Evolutionary conservation across 106 monocot genomes (phyloP).

Genomic region (Phalaenopsis aphrodite): DNA sequence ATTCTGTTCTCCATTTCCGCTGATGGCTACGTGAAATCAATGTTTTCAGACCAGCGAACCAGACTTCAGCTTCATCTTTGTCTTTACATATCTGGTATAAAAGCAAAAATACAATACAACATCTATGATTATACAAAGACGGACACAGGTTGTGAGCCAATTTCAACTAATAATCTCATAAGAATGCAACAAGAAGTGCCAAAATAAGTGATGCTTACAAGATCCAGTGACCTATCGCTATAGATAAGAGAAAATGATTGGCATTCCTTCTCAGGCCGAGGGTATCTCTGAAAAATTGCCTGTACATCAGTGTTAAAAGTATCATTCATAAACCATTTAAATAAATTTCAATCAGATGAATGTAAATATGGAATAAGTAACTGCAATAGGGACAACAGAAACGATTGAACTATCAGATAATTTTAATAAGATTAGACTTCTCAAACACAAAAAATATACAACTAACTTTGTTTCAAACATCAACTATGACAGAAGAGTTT

Average conservation of each 20-base stretch:
- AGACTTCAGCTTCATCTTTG: slow-evolving; percentile 99
- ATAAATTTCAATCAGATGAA: slow-evolving; percentile 1
- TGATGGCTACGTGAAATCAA: slow-evolving; percentile 80
- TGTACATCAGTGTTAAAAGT: slow-evolving; percentile 18
- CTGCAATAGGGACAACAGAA: neutral
- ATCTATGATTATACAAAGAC: neutral
- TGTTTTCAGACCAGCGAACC: slow-evolving; percentile 98
- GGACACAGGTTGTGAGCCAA: slow-evolving; percentile 11
- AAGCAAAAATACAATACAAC: neutral
- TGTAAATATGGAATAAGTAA: neutral
- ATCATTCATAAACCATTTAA: neutral
- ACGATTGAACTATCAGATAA: slow-evolving; percentile 2
- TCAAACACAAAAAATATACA: neutral
- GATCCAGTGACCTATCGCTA: slow-evolving; percentile 78
- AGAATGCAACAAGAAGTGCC: neutral
- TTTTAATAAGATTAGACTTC: neutral
- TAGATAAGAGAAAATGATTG: slow-evolving; percentile 98
- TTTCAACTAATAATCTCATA: slow-evolving; percentile 31
- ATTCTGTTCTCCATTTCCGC: slow-evolving; percentile 72
- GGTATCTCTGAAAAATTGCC: slow-evolving; percentile 97
- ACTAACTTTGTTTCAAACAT: neutral
- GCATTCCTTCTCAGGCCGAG: slow-evolving; percentile 96
- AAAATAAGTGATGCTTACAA: slow-evolving; percentile 46
- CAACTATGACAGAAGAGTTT: neutral
- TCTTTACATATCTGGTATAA: slow-evolving; percentile 83